These are phyloP conservation scores for Chrysosporium keratinophilum DNA, from an alignment of 2,329 filamentous ascomycete species.

Conservation along the genomic window DNA sequence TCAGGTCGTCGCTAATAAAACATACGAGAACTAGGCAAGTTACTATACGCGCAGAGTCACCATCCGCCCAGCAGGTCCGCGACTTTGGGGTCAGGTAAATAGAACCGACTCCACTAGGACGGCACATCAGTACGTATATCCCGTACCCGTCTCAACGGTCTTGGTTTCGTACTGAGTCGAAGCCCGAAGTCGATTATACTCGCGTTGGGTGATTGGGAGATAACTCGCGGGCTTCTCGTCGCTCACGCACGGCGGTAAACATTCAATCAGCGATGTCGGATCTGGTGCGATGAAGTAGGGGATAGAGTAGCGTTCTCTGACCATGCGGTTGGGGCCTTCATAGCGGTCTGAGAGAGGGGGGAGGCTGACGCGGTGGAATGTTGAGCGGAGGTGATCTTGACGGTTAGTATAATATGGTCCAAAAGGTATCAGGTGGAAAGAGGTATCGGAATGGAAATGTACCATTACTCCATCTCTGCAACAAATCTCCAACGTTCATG, in stretches of 20 bases:
- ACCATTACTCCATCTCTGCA: conserved; percentile 45
- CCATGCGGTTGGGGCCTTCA: conserved; percentile 35
- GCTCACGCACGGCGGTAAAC: conserved; percentile 40
- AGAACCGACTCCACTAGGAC: too few species aligned
- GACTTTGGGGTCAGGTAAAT: too few species aligned
- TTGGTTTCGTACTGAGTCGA: conserved; percentile 9
- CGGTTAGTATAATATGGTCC: conserved; percentile 29
- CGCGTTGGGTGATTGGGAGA: conserved; percentile 37
- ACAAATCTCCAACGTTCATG: conserved; percentile 43
- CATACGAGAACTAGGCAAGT: too few species aligned
- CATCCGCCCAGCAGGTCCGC: too few species aligned
- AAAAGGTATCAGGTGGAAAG: neutral
- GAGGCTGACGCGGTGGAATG: conserved; percentile 44
- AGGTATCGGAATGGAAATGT: conserved; percentile 11
- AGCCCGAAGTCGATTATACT: conserved; percentile 22
- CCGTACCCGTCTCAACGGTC: conserved; percentile 7
- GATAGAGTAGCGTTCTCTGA: conserved; percentile 47
- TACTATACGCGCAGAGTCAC: too few species aligned
- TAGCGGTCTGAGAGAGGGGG: conserved; percentile 35
- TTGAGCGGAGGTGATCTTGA: conserved; percentile 37
- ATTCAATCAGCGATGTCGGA: conserved; percentile 42
- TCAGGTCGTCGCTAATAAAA: too few species aligned
- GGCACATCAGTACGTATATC: conserved; percentile 6
- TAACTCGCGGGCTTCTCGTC: conserved; percentile 41
- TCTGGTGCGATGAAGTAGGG: conserved; percentile 50